A percentile compares a stretch with the other conserved stretches of the same genome.
Evolutionary conservation across 129 eudicot genomes (phyloP).

Genomic region (Erigeron canadensis): DNA sequence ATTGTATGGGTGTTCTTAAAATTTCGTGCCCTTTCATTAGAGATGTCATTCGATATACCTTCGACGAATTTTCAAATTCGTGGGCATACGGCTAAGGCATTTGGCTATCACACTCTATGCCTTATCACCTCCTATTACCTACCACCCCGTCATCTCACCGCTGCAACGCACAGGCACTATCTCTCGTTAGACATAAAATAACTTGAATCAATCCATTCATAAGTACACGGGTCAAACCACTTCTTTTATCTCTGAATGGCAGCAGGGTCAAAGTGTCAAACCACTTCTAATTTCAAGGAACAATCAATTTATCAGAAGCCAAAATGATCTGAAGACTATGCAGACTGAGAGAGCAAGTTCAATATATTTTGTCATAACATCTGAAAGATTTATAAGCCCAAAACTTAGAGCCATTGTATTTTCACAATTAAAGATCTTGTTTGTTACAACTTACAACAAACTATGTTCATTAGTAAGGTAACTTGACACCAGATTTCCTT

Average conservation of each 20-base stretch:
- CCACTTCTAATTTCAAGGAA: neutral
- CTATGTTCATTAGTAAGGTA: neutral
- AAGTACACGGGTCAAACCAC: neutral
- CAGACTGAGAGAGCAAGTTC: no score
- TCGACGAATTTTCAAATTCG: no score
- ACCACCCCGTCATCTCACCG: no score
- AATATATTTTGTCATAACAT: neutral
- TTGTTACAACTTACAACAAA: no score
- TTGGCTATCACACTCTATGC: no score
- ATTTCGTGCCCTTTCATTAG: no score
- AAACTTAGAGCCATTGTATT: neutral
- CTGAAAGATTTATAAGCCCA: neutral
- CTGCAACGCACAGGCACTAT: no score
- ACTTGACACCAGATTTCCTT: slow-evolving; percentile 4
- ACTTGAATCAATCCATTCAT: neutral
- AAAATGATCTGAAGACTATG: neutral
- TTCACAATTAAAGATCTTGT: neutral
- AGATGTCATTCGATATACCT: no score
- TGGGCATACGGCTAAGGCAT: no score
- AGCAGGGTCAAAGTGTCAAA: neutral
- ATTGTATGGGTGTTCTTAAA: no score
- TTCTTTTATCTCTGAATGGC: no score
- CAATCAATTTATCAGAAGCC: neutral
- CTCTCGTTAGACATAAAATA: neutral
- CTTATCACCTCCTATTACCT: no score